A percentile compares a stretch with the other conserved stretches of the same genome.
These are phyloP conservation scores for Vicia faba DNA, from an alignment of 306 rosid genomes.

Conservation along the genomic window DNA sequence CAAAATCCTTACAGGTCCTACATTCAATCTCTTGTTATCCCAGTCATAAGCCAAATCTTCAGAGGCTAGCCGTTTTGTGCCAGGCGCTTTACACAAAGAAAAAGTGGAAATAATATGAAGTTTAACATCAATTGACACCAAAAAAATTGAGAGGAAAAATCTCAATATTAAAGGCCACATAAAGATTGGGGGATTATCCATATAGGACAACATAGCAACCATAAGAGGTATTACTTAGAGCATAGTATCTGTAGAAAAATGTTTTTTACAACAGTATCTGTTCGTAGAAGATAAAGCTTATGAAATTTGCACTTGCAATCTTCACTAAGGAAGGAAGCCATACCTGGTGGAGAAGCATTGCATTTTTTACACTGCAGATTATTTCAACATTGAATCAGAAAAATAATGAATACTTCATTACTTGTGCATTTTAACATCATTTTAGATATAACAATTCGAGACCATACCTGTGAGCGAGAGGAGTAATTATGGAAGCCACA, in stretches of 20 bases:
- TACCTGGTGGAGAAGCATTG: constrained; percentile 88
- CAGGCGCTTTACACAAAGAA: constrained; percentile 61
- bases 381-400: constrained; percentile 45
- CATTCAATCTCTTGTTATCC: constrained; percentile 89
- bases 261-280: background rate
- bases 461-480: constrained; percentile 82
- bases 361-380: constrained; percentile 90
- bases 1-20: constrained; percentile 74
- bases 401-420: constrained; percentile 24
- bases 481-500: constrained; percentile 96
- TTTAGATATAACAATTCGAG: constrained; percentile 17
- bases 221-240: constrained; percentile 1
- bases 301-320: constrained; percentile 22
- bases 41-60: constrained; percentile 79
- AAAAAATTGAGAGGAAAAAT: background rate
- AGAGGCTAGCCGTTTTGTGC: constrained; percentile 89
- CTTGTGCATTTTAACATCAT: constrained; percentile 19
- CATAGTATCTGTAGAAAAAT: constrained; percentile 6
- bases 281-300: constrained; percentile 18
- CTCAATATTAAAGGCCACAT: constrained; percentile 4
- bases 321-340: constrained; percentile 31
- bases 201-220: background rate
- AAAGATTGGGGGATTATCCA: too few species aligned
- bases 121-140: constrained; percentile 39
- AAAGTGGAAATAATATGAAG: constrained; percentile 24